These are phyloP conservation scores for Solanum pennellii DNA, from an alignment of 257 asterid species.

Conservation along the genomic window DNA sequence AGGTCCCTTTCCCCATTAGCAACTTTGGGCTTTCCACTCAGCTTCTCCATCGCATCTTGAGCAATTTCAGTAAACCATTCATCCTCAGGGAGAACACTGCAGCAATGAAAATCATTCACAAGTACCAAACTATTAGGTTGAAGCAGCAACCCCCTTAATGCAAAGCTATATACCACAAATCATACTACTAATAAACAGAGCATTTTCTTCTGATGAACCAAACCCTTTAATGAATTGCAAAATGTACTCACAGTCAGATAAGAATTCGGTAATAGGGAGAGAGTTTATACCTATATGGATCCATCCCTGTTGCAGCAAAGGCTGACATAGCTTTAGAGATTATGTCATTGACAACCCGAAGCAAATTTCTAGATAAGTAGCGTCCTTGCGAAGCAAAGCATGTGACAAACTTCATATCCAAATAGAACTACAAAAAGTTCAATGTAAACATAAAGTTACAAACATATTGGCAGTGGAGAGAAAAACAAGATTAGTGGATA, in stretches of 20 bases:
- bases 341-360: conserved; percentile 74
- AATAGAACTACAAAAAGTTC: conserved; percentile 63
- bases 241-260: not conserved
- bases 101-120: not conserved
- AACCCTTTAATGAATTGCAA: not conserved
- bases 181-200: not conserved
- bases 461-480: not conserved
- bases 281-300: conserved; percentile 66
- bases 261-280: not conserved
- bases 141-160: not conserved
- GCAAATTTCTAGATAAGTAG: conserved; percentile 86
- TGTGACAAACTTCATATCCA: conserved; percentile 96
- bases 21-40: conserved; percentile 78
- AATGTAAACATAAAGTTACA: not conserved
- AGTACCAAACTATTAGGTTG: not conserved
- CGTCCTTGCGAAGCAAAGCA: conserved; percentile 96
- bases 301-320: conserved; percentile 82
- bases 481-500: not conserved
- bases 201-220: not conserved
- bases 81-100: conserved; percentile 90
- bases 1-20: conserved; percentile 79
- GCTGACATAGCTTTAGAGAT: conserved; percentile 71
- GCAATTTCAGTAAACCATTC: conserved; percentile 84
- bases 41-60: conserved; percentile 81
- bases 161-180: not conserved